Percentiles rank a stretch among this genome's conserved stretches.
Conservation (phyloP, 768 basidiomycete species). For the Auriscalpium orientale region DNA sequence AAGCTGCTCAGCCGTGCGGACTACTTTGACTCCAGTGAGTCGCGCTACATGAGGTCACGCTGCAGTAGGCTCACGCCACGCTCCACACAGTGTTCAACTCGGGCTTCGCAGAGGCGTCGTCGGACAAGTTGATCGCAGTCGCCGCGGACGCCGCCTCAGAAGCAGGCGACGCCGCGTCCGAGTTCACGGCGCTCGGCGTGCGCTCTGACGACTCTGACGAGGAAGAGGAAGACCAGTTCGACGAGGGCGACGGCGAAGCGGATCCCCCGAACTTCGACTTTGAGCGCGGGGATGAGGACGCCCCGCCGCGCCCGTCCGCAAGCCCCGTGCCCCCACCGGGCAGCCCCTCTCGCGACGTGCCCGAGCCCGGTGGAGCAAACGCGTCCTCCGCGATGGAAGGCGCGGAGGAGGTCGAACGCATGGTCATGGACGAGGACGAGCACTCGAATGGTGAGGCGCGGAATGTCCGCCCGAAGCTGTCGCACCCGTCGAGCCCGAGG, state of each 20-base stretch:
- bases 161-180: slow-evolving; percentile 35
- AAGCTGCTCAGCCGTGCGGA: slow-evolving; percentile 63
- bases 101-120: slow-evolving; percentile 55
- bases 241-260: slow-evolving; percentile 21
- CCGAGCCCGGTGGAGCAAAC: neutral
- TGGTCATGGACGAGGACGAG: slow-evolving; percentile 10
- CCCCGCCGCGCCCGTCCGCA: neutral
- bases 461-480: slow-evolving; percentile 26
- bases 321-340: neutral
- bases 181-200: slow-evolving; percentile 31
- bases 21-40: slow-evolving; percentile 64
- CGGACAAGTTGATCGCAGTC: slow-evolving; percentile 22
- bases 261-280: slow-evolving; percentile 11
- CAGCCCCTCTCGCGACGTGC: neutral
- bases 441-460: slow-evolving; percentile 11
- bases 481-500: slow-evolving; percentile 35
- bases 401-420: slow-evolving; percentile 28
- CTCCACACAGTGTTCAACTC: slow-evolving; percentile 57
- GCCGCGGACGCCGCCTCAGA: slow-evolving; percentile 3
- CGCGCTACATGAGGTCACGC: neutral
- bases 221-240: slow-evolving; percentile 48
- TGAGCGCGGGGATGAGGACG: slow-evolving; percentile 4
- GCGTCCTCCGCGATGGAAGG: slow-evolving; percentile 25
- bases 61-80: neutral
- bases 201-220: slow-evolving; percentile 45